A percentile compares a stretch with the other conserved stretches of the same genome.
These are phyloP conservation scores for Lathyrus oleraceus DNA, from an alignment of 306 rosid species.

Conservation along the genomic window DNA sequence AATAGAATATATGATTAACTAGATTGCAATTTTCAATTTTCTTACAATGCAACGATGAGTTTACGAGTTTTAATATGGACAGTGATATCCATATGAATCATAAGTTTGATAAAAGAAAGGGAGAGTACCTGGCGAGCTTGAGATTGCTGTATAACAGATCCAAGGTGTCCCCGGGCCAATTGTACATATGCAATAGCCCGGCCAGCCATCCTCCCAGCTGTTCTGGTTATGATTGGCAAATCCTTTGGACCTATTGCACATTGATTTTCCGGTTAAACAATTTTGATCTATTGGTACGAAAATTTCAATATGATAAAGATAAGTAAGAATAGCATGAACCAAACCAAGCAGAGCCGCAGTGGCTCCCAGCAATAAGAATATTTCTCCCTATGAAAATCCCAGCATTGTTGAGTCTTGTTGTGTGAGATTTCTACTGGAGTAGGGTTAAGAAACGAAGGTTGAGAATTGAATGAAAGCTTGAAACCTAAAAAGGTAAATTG, in stretches of 20 bases:
- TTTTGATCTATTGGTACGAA: not conserved
- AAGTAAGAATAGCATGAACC: conserved; percentile 12
- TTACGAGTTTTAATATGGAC: not conserved
- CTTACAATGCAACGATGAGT: conserved; percentile 22
- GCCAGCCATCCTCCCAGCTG: conserved; percentile 50
- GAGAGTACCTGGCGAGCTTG: conserved; percentile 86
- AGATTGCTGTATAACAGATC: conserved; percentile 75
- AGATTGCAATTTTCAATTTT: too few species aligned
- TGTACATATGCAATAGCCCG: conserved; percentile 82
- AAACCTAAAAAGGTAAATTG: too few species aligned
- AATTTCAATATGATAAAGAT: not conserved
- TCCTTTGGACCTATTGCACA: conserved; percentile 47
- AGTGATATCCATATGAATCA: too few species aligned
- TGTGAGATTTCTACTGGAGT: not conserved
- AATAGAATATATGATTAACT: conserved; percentile 6
- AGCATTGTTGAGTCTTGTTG: conserved; percentile 37
- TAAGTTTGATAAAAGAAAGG: too few species aligned
- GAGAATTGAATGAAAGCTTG: too few species aligned
- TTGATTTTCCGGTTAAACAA: conserved; percentile 16
- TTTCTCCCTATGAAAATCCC: conserved; percentile 48
- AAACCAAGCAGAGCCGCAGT: conserved; percentile 46
- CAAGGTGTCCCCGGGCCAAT: conserved; percentile 88
- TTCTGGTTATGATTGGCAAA: conserved; percentile 54
- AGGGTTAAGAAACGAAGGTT: too few species aligned
- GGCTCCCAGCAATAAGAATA: conserved; percentile 48